Base-by-base conservation (phyloP, 352 stramenopile species). In the Globisporangium sylvaticum region DNA sequence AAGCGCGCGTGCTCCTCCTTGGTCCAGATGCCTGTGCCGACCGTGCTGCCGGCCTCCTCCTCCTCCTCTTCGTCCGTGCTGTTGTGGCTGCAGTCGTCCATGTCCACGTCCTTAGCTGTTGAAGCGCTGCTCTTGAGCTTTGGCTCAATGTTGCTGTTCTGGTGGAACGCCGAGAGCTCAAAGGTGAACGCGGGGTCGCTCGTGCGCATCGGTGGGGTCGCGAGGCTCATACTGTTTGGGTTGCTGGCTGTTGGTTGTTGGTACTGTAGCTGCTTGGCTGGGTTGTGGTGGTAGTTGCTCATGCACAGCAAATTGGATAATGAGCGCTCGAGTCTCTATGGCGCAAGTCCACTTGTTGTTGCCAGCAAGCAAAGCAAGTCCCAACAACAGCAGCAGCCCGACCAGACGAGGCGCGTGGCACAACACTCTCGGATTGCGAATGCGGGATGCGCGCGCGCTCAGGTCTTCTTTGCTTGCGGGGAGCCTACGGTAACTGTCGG, bases 1-100 rank as follows among this genome's bases (percentile, higher is more conserved):
- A 91, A 91, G n/a, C 77, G 75, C 29, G 75, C 64, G 66, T 90
- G 83, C 69, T 92, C 84, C 22, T 89, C 77, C 31, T 75, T 78
- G 29, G 73, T 88, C 84, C 84, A 90, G 32, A 87, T 74, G 48
- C 81, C 81, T 5, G 63, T 76, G 60, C 75, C 71, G 66, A 81
- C 71, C 15, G 58, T 70, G 18, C 31, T 53, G 22, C 61, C 61
- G 7, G 20, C 52, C 48, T 66, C 65, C 2, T 64, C 39, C 8
- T 67, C 62, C 25, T 67, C 62, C 0, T 66, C 61, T 24, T 57
- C 46, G 34, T 39, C 58, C 15, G 22, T 39, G 50, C 24, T 52
- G 32, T 61, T 61, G 56, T 52, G 37, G 37, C 37, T 46, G 37
- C 37, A 20, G 24, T 56, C 34, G 54, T 65, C 55, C 15, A 64